Evolutionary conservation across 2,329 filamentous ascomycete genomes (phyloP), one percentile per base, ranked within the genome.

Genomic region (Apiospora marii): DNA sequence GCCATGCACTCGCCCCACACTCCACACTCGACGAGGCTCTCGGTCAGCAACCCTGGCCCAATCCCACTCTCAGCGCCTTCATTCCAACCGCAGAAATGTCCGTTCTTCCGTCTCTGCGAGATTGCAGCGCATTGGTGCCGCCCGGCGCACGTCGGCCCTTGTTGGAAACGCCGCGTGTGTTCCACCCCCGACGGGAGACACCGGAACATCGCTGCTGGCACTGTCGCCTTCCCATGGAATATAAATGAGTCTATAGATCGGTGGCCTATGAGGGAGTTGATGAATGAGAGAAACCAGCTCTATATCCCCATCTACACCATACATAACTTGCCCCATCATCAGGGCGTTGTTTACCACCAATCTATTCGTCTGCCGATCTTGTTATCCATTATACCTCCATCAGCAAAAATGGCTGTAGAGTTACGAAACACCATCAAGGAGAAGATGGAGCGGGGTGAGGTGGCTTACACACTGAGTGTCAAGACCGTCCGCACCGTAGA

Each of bases 401-500:
- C 14, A 22, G 48, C 22, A 49, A 49, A 61, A 37, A 61, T 61
- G 53, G 53, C 53, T 22, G 53, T 61, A 22, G 53, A 61, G n/a
- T 4, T 61, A 61, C 53, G 30, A 37, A 78, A 80, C 37, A 70
- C 75, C 1, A 72, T 80, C 76, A 74, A 75, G 67, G 79, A 80
- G 70, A 78, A 78, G 71, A 75, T 80, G 19, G 73, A 75, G 46
- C 71, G 74, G 27, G 74, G 76, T 30, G 76, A 80, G 27, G 77
- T 80, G 0, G 78, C 77, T 2, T 79, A 77, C 70, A 79, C 77
- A 6, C 70, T 75, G 24, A 75, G 74, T 5, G 77, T 72, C 30
- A 72, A 72, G 71, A 44, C 71, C 30, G 72, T 73, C 19, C 37
- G 49, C 8, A 67, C 67, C n/a, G 41, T 71, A 37, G 75, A 78